Conservation (phyloP, 2,329 filamentous ascomycete species). For the Alternaria gaisen region DNA sequence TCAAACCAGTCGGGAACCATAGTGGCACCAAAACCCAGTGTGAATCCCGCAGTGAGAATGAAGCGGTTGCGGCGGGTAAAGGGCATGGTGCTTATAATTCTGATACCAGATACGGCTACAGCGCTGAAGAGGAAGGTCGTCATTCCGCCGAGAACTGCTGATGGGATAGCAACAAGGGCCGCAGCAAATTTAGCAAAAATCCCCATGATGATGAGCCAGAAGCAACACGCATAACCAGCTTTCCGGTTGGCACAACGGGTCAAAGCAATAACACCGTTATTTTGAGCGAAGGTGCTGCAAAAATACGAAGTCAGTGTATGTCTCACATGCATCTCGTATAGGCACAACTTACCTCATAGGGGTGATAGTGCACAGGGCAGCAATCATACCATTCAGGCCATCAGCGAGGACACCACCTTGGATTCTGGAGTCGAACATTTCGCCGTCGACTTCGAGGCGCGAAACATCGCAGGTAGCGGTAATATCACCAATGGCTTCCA, state of each 20-base stretch:
- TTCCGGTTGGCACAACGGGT: conserved; percentile 83
- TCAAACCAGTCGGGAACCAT: conserved; percentile 68
- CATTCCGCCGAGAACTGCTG: conserved; percentile 59
- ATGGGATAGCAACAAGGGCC: conserved; percentile 77
- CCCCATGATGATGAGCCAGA: conserved; percentile 82
- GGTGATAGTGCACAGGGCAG: conserved; percentile 79
- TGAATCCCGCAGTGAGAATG: conserved; percentile 77
- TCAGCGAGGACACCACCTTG: conserved; percentile 83
- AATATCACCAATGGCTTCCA: conserved; percentile 82
- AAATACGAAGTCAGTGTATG: no score
- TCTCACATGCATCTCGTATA: no score
- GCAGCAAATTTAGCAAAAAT: conserved; percentile 86
- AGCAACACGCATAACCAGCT: conserved; percentile 79
- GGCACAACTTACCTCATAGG: conserved; percentile 63
- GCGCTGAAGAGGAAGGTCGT: conserved; percentile 81
- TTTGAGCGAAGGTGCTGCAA: no score
- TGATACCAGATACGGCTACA: conserved; percentile 79
- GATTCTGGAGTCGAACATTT: conserved; percentile 76
- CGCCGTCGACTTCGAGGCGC: conserved; percentile 75
- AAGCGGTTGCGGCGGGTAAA: conserved; percentile 85
- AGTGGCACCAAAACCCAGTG: conserved; percentile 71
- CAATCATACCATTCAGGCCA: conserved; percentile 77
- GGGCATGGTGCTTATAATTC: conserved; percentile 74
- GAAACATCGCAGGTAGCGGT: conserved; percentile 85
- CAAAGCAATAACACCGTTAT: conserved; percentile 66